phyloP scores from a whole-genome alignment of 129 eudicot species.

The Flaveria robusta region DNA sequence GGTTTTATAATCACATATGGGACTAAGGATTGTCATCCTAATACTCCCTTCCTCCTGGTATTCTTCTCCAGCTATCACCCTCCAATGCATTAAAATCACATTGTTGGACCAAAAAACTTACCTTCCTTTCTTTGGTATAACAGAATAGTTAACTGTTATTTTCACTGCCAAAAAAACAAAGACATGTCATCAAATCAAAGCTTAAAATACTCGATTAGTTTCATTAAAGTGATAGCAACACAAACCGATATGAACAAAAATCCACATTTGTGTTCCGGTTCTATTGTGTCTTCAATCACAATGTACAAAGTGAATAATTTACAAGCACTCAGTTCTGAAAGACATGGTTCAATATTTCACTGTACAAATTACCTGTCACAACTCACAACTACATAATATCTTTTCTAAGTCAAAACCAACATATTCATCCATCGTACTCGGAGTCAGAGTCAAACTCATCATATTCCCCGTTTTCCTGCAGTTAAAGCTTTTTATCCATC shows the following conservation, averaged over 20 bases:
- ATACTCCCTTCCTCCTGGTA: no score
- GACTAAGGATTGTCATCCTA: no score
- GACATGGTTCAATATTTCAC: conserved; percentile 14
- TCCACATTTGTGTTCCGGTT: conserved; percentile 10
- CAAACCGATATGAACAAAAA: conserved; percentile 5
- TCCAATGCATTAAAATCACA: no score
- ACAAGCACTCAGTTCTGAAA: conserved; percentile 10
- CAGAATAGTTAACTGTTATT: not conserved
- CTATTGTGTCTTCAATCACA: conserved; percentile 11
- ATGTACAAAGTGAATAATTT: conserved; percentile 27
- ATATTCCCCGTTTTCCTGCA: conserved; percentile 76
- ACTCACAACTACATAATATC: not conserved
- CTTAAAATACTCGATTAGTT: not conserved
- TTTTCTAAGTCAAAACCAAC: conserved; percentile 12
- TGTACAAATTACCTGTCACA: conserved; percentile 17
- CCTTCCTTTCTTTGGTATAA: not conserved
- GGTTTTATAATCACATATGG: no score
- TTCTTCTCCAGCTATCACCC: no score
- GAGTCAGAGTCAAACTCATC: conserved; percentile 50
- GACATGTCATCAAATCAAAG: not conserved
- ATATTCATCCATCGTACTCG: conserved; percentile 48
- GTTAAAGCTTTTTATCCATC: not conserved
- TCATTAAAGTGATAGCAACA: not conserved
- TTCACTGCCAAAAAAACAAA: not conserved
- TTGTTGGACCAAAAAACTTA: no score